Evolutionary conservation across 768 basidiomycete species (phyloP), one percentile per base, ranked within the genome.

Genomic region (Clathrus columnatus): DNA sequence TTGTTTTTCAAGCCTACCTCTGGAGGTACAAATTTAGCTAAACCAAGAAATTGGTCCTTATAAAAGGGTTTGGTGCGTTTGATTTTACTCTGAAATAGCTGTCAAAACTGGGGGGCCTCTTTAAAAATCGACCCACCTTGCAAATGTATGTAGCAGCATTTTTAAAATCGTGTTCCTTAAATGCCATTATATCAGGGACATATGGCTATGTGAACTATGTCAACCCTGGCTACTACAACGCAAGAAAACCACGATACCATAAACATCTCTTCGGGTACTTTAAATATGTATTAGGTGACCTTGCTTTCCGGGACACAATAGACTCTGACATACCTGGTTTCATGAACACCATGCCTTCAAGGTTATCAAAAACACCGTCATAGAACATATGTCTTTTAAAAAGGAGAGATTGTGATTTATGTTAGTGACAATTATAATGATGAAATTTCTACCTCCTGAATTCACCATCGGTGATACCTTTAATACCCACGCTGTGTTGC

Each of bases 401-500:
- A 47, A 4, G 20, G 3, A 18, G 26, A 2, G 10, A 4, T 36
- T 8, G 2, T 36, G n/a, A 36, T 36, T n/a, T n/a, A 11, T 4
- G 23, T 2, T 28, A 16, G n/a, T n/a, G n/a, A n/a, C n/a, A n/a
- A n/a, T n/a, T n/a, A n/a, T n/a, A n/a, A n/a, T n/a, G n/a, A n/a
- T n/a, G n/a, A n/a, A n/a, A n/a, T n/a, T n/a, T n/a, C n/a, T n/a
- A 73, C 71, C 63, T 60, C 51, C 58, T 63, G 61, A 69, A 70
- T 66, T 85, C 82, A 43, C 83, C 83, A 59, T 84, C 82, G 17
- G 82, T 84, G 54, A 83, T 75, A n/a, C 73, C 72, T 63, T 75
- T 77, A 57, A 84, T 75, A 21, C 82, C 82, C 4, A 74, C 63
- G 30, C 78, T 72, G 52, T 72, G 72, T 63, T 83, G 82, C 57